phyloP scores from a whole-genome alignment of 2,329 filamentous ascomycete species.

The Phaeosphaeriaceae sp. region DNA sequence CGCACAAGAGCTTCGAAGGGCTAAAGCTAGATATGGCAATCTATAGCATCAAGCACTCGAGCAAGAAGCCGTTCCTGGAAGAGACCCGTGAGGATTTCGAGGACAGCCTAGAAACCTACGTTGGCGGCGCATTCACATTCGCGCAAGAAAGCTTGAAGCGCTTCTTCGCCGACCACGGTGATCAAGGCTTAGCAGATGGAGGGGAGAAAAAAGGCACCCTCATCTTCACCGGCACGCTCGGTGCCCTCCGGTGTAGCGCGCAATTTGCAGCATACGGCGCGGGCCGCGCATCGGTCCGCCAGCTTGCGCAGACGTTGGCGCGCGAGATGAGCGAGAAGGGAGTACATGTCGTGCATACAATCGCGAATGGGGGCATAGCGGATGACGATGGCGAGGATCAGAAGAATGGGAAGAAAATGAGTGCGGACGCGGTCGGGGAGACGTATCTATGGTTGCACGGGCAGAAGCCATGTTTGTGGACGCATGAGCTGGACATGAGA shows the following conservation, averaged over 20 bases:
- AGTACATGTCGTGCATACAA: conserved; percentile 65
- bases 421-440: conserved; percentile 64
- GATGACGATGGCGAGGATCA: conserved; percentile 60
- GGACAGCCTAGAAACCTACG: conserved; percentile 59
- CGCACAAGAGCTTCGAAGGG: conserved; percentile 55
- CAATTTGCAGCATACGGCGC: conserved; percentile 64
- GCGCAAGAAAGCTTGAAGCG: conserved; percentile 60
- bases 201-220: conserved; percentile 63
- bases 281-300: conserved; percentile 59
- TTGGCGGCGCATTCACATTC: conserved; percentile 64
- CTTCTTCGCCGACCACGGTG: conserved; percentile 61
- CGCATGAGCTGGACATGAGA: conserved; percentile 60
- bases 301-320: conserved; percentile 63
- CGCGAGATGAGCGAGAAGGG: conserved; percentile 65
- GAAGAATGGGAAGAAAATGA: conserved; percentile 62
- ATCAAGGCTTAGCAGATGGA: conserved; percentile 54
- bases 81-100: conserved; percentile 57
- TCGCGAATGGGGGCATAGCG: conserved; percentile 62
- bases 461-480: conserved; percentile 59
- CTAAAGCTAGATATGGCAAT: conserved; percentile 62
- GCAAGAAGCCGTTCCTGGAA: conserved; percentile 62
- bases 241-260: conserved; percentile 61
- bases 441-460: conserved; percentile 61
- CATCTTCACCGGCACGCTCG: conserved; percentile 65
- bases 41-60: conserved; percentile 63